Percentiles rank a stretch among this genome's conserved stretches.
phyloP scores from a whole-genome alignment of 2,329 filamentous ascomycete genomes.

The Helminthosporium solani region DNA sequence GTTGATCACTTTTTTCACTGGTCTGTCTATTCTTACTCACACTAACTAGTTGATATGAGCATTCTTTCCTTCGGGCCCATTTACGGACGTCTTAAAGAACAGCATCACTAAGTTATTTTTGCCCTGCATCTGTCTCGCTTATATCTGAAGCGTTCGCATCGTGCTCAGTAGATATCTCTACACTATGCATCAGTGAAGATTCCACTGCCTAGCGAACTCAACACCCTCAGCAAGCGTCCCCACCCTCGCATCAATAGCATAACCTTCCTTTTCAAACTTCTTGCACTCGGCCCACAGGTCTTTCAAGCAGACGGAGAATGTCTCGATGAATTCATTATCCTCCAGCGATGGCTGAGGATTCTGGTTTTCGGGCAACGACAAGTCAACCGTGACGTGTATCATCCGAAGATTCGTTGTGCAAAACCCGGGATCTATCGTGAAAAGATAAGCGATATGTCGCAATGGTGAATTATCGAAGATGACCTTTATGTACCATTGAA shows the following conservation, averaged over 20 bases:
- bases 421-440: constrained; percentile 41
- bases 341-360: constrained; percentile 68
- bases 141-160: too few relatives aligned
- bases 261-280: constrained; percentile 67
- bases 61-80: too few relatives aligned
- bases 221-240: constrained; percentile 78
- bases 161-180: too few relatives aligned
- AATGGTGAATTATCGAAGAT: neutral
- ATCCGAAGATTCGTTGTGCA: constrained; percentile 54
- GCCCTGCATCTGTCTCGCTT: too few relatives aligned
- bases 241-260: constrained; percentile 76
- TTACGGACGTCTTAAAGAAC: too few relatives aligned
- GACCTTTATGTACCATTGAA: constrained; percentile 48
- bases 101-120: too few relatives aligned
- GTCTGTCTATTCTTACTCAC: too few relatives aligned
- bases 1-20: too few relatives aligned
- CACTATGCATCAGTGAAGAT: constrained; percentile 18
- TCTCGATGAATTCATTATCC: constrained; percentile 80
- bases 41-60: too few relatives aligned
- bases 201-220: constrained; percentile 63
- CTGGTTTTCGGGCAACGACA: constrained; percentile 67
- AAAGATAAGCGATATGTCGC: neutral
- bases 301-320: constrained; percentile 66
- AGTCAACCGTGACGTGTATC: constrained; percentile 73
- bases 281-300: constrained; percentile 67